Conservation (phyloP, 2,329 filamentous ascomycete genomes). For the Beauveria bassiana region DNA sequence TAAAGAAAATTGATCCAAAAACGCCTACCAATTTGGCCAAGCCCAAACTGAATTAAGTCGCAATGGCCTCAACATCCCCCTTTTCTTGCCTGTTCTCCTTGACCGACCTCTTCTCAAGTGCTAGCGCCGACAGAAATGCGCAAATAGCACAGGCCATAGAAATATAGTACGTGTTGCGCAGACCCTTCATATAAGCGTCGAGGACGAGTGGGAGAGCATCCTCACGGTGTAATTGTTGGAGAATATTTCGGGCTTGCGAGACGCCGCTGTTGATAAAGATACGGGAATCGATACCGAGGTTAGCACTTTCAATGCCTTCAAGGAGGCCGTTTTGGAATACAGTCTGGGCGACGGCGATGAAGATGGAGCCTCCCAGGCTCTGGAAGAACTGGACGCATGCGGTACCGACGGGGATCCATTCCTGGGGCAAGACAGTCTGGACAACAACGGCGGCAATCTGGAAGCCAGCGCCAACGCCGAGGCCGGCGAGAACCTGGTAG, state of each 20-base stretch:
- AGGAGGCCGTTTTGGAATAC: constrained; percentile 60
- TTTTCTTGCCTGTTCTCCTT: constrained; percentile 32
- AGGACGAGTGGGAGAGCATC: constrained; percentile 36
- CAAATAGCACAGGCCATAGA: constrained; percentile 38
- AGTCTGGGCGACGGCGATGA: constrained; percentile 51
- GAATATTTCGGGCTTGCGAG: constrained; percentile 38
- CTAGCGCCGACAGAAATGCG: constrained; percentile 36
- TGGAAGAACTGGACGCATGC: constrained; percentile 37
- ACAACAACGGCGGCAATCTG: constrained; percentile 35
- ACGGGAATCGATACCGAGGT: constrained; percentile 36
- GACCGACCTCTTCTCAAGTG: constrained; percentile 46
- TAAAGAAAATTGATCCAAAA: neutral
- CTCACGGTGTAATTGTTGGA: constrained; percentile 32
- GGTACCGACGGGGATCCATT: constrained; percentile 36
- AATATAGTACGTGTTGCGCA: constrained; percentile 46
- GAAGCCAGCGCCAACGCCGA: constrained; percentile 33
- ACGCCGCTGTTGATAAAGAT: constrained; percentile 47
- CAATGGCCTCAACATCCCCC: constrained; percentile 19
- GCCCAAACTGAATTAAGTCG: constrained; percentile 9
- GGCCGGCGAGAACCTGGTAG: constrained; percentile 34
- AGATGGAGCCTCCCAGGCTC: constrained; percentile 37
- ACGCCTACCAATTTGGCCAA: neutral
- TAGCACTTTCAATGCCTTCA: constrained; percentile 36
- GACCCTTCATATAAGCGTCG: constrained; percentile 39
- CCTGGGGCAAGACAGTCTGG: constrained; percentile 31